Evolutionary conservation across 495 filamentous ascomycete species (phyloP), one percentile per base, ranked within the genome.

Genomic region (Hypoxylon fuscum): DNA sequence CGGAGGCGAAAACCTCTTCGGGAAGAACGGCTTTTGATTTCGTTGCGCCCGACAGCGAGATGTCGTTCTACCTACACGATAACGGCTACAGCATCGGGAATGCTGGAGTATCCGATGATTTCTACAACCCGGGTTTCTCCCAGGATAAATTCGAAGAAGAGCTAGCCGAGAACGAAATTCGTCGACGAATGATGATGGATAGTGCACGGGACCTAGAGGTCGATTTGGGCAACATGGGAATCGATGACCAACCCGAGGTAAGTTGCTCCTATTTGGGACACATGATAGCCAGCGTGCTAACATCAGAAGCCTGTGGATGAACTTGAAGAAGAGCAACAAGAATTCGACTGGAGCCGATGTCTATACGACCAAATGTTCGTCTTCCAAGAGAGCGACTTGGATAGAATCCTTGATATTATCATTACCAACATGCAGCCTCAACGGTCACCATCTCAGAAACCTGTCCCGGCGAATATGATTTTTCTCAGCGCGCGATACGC

Each of bases 331-430:
- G 92, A 97, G 50, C 85, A 87, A 38, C 92, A 96, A 68, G 95
- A 98, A 55, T 99, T 99, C 63, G 87, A 97, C n/a, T 99, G 95
- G 95, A 90, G 91, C 67, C 82, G 88, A 69, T 99, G 95, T 76
- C 78, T 96, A 40, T 92, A 96, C 69, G 95, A 99, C 73, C 95
- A 99, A 70, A 99, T 99, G 95, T 99, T 99, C 68, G 95, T 99
- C 20, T 98, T 99, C 72, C 96, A 98, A 76, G 96, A 99, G 50
- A 85, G 84, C 68, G 96, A 98, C 58, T 77, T 99, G 42, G 88
- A 90, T 47, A 85, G 87, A 51, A 96, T 98, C 56, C 83, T 99
- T 47, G 90, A 96, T 66, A 92, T 99, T 41, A 87, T 97, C 68
- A 96, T 99, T 68, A 98, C 95, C 54, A 92, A 96, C 73, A 99